Evolutionary conservation across 768 basidiomycete genomes (phyloP).

Genomic region (Suillus bovinus): DNA sequence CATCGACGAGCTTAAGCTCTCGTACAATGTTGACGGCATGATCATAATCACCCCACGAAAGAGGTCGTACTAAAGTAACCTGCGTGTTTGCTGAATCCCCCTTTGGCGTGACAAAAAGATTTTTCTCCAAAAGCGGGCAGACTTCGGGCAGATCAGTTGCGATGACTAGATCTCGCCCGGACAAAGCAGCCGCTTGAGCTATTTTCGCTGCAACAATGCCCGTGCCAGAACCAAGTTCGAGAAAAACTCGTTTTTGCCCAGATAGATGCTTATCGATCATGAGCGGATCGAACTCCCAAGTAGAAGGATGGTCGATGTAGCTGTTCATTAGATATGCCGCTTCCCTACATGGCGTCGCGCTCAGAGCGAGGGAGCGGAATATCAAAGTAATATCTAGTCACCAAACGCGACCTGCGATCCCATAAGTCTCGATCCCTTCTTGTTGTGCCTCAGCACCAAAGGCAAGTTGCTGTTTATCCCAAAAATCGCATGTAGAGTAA

Average conservation of each 20-base stretch:
- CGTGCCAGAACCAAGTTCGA: slow-evolving; percentile 84
- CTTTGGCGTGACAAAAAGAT: slow-evolving; percentile 25
- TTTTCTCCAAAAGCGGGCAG: slow-evolving; percentile 46
- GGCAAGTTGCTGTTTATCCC: not conserved
- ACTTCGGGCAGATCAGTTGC: slow-evolving; percentile 83
- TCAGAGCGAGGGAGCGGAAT: slow-evolving; percentile 16
- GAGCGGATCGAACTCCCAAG: slow-evolving; percentile 55
- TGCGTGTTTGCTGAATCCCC: slow-evolving; percentile 1
- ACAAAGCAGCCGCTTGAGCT: slow-evolving; percentile 41
- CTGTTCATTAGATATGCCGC: slow-evolving; percentile 60
- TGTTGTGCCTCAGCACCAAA: slow-evolving; percentile 45
- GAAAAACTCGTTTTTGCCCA: slow-evolving; percentile 33
- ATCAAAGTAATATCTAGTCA: slow-evolving; percentile 34
- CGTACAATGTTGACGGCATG: slow-evolving; percentile 43
- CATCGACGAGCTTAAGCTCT: slow-evolving; percentile 32
- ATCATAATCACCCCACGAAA: slow-evolving; percentile 67
- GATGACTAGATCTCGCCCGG: slow-evolving; percentile 34
- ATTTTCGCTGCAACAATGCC: slow-evolving; percentile 57
- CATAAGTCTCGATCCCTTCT: slow-evolving; percentile 65
- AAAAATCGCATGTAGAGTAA: no score
- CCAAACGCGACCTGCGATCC: slow-evolving; percentile 88
- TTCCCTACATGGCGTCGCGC: slow-evolving; percentile 53
- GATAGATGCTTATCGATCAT: slow-evolving; percentile 31
- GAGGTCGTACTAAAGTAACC: slow-evolving; percentile 45
- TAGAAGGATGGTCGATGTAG: slow-evolving; percentile 48